Conservation (phyloP, 2,329 filamentous ascomycete genomes). For the Pyricularia pennisetigena region DNA sequence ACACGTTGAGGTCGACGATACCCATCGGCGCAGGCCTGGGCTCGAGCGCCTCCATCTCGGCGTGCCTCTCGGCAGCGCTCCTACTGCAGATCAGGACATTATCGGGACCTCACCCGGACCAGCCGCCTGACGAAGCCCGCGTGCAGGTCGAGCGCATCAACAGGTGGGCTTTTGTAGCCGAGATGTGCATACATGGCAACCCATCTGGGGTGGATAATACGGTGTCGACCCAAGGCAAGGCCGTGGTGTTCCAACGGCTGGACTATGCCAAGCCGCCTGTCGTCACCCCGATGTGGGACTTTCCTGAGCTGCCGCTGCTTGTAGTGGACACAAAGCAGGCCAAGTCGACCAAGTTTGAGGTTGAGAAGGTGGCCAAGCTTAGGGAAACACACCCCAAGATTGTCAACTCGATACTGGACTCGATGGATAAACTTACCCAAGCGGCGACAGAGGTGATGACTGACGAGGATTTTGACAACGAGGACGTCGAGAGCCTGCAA, state of each 20-base stretch:
- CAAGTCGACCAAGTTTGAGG: constrained; percentile 77
- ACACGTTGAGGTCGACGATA: constrained; percentile 87
- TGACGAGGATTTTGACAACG: constrained; percentile 57
- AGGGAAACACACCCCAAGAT: constrained; percentile 64
- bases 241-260: constrained; percentile 76
- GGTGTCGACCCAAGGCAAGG: constrained; percentile 86
- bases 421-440: constrained; percentile 65
- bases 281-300: constrained; percentile 71
- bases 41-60: constrained; percentile 87
- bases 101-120: constrained; percentile 83
- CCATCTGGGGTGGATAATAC: constrained; percentile 97
- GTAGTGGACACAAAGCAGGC: constrained; percentile 82
- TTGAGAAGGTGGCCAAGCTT: constrained; percentile 72
- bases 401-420: constrained; percentile 70
- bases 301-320: constrained; percentile 84
- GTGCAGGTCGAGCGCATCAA: constrained; percentile 93
- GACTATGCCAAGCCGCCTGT: constrained; percentile 69
- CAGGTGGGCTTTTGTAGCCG: constrained; percentile 91
- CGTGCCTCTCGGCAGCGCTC: constrained; percentile 77
- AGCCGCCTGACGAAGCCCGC: constrained; percentile 78
- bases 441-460: constrained; percentile 44
- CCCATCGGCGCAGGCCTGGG: constrained; percentile 86
- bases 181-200: constrained; percentile 96
- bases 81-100: constrained; percentile 82
- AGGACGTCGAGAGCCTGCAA: constrained; percentile 48